Base-by-base conservation (phyloP, 805 yeast species). In the Wickerhamomyces bovis region DNA sequence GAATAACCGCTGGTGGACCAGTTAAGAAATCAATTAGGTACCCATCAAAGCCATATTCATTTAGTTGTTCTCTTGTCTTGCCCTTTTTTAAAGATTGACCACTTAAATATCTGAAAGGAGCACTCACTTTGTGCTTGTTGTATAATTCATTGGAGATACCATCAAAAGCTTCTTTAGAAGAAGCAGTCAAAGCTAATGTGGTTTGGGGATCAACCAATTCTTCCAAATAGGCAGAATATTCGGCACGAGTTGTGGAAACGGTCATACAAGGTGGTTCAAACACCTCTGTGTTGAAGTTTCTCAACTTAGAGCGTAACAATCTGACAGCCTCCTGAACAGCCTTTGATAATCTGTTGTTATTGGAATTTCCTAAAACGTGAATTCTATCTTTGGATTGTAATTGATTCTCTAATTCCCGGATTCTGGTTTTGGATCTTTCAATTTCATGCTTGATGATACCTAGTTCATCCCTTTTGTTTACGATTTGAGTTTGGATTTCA, bases 221-320 rank as follows among this genome's bases (percentile, higher is more conserved):
- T 43, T 81, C 86, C 44, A 89, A 61, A 47, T 76, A 78, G 10
- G 73, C 69, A 0, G 85, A 82, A 54, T 73, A 75, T 10, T 61
- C 53, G 10, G 65, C 61, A 47, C 81, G 76, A 1, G 69, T 70
- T 0, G 83, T 77, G 5, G 76, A 70, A 20, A 92, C 71, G 0
- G 85, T 72, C 23, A 89, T 68, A 9, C 83, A 64, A 0, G 97
- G 90, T 1, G 96, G 95, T 57, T 85, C 95, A 47, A 70, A 78
- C 45, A 85, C 77, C 12, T 64, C 61, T 1, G 65, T 65, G 41
- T 64, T 58, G 43, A 81, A 69, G 6, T 61, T 59, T 1, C 57
- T 55, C 30, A 50, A 23, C 22, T 64, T 59, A 19, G 66, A 52
- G 41, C 83, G 69, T 39, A 84, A 59, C 15, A 67, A 55, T 23